Evolutionary conservation across 2,329 filamentous ascomycete genomes (phyloP).

Genomic region (Curvularia hawaiiensis): DNA sequence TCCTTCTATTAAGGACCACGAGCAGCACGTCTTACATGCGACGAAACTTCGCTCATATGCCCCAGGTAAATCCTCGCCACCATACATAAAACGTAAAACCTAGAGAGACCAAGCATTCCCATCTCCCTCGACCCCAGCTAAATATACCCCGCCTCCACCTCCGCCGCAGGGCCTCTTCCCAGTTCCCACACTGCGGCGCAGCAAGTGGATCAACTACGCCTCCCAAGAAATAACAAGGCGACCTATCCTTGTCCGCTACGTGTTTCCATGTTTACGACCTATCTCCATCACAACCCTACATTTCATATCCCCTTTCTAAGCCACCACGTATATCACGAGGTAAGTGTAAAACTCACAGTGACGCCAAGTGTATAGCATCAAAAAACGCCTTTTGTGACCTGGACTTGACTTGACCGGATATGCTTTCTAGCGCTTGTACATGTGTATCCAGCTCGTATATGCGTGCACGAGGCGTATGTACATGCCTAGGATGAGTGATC

Average conservation of each 20-base stretch:
- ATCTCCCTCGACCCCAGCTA: neutral
- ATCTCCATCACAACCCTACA: too few relatives aligned
- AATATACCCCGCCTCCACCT: neutral
- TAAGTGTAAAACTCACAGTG: neutral
- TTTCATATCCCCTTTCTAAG: too few relatives aligned
- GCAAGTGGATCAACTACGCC: neutral
- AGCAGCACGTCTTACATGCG: neutral
- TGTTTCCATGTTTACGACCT: neutral
- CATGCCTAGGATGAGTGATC: neutral
- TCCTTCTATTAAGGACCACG: neutral
- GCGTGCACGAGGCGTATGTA: too few relatives aligned
- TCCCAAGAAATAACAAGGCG: neutral
- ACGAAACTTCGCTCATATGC: neutral
- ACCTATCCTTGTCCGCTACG: slow-evolving; percentile 2
- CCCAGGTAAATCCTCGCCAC: neutral
- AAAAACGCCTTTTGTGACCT: too few relatives aligned
- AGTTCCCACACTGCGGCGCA: too few relatives aligned
- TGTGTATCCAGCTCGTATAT: neutral
- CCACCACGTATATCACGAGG: neutral
- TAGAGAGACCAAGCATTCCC: neutral
- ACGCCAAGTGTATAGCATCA: too few relatives aligned
- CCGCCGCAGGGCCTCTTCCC: neutral
- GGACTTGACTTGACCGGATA: too few relatives aligned
- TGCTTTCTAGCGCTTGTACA: too few relatives aligned
- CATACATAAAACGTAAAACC: neutral